Conservation (phyloP, 371 early-diverging fungal species). For the Mucor piriformis region DNA sequence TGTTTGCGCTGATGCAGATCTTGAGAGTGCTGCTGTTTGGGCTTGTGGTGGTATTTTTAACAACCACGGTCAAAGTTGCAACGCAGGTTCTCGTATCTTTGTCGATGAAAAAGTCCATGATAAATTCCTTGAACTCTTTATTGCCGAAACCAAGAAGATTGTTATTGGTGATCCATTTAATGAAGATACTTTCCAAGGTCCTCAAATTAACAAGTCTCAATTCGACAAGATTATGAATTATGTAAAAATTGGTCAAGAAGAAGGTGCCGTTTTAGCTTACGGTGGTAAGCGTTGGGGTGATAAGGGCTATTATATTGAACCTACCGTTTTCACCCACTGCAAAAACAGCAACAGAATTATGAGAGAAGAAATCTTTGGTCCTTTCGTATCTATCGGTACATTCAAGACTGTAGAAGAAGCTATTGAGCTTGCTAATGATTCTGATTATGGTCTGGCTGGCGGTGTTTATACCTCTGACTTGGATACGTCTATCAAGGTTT, state of each 20-base stretch:
- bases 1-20: slow-evolving; percentile 83
- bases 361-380: slow-evolving; percentile 92
- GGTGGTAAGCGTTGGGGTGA: slow-evolving; percentile 75
- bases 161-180: slow-evolving; percentile 66
- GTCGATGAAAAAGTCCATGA: slow-evolving; percentile 83
- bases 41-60: slow-evolving; percentile 73
- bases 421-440: slow-evolving; percentile 74
- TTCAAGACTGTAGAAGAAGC: slow-evolving; percentile 81
- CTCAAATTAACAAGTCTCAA: slow-evolving; percentile 77
- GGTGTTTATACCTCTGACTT: slow-evolving; percentile 79
- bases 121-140: slow-evolving; percentile 67
- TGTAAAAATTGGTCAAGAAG: slow-evolving; percentile 60
- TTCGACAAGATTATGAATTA: slow-evolving; percentile 73
- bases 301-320: slow-evolving; percentile 79
- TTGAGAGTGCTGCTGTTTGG: slow-evolving; percentile 76
- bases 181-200: slow-evolving; percentile 66
- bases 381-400: slow-evolving; percentile 79
- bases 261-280: slow-evolving; percentile 60
- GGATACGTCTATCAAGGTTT: slow-evolving; percentile 60
- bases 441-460: slow-evolving; percentile 86
- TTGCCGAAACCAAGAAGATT: slow-evolving; percentile 59
- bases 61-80: slow-evolving; percentile 90
- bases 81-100: slow-evolving; percentile 83
- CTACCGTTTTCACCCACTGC: slow-evolving; percentile 79
- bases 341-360: slow-evolving; percentile 67